A percentile compares a stretch with the other conserved stretches of the same genome.
These are phyloP conservation scores for Aspergillus thermomutatus DNA, from an alignment of 2,329 filamentous ascomycete genomes.

Conservation along the genomic window DNA sequence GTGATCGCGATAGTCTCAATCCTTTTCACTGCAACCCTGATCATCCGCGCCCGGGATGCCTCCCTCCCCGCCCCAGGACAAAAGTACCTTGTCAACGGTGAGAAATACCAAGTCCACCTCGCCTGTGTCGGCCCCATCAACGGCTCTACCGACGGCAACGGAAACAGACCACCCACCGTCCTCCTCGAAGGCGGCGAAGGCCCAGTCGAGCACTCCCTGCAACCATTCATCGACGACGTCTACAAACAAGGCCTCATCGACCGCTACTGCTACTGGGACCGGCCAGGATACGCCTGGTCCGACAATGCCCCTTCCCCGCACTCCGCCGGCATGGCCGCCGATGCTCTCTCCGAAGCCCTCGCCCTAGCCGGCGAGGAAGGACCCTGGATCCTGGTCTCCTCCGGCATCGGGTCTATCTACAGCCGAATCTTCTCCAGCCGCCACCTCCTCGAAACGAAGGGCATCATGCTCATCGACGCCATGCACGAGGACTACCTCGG, in stretches of 20 bases:
- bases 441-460: constrained; percentile 69
- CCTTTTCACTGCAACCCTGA: constrained; percentile 74
- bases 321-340: constrained; percentile 87
- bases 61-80: constrained; percentile 70
- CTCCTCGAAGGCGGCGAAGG: constrained; percentile 80
- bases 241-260: constrained; percentile 76
- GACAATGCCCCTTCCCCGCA: constrained; percentile 93
- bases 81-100: constrained; percentile 73
- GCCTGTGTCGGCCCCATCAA: constrained; percentile 69
- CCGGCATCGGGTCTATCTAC: constrained; percentile 83
- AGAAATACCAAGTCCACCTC: constrained; percentile 83
- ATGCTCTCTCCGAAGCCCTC: constrained; percentile 82
- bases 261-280: constrained; percentile 93
- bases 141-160: constrained; percentile 51
- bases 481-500: constrained; percentile 81
- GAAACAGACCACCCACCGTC: constrained; percentile 63
- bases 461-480: constrained; percentile 81
- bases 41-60: constrained; percentile 76
- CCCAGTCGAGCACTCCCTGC: constrained; percentile 74
- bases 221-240: constrained; percentile 73
- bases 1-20: constrained; percentile 66
- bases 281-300: constrained; percentile 82
- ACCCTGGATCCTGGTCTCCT: constrained; percentile 83
- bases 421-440: constrained; percentile 87
- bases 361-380: constrained; percentile 75